These are phyloP conservation scores for Alternaria arborescens DNA, from an alignment of 2,329 filamentous ascomycete species.

Conservation along the genomic window DNA sequence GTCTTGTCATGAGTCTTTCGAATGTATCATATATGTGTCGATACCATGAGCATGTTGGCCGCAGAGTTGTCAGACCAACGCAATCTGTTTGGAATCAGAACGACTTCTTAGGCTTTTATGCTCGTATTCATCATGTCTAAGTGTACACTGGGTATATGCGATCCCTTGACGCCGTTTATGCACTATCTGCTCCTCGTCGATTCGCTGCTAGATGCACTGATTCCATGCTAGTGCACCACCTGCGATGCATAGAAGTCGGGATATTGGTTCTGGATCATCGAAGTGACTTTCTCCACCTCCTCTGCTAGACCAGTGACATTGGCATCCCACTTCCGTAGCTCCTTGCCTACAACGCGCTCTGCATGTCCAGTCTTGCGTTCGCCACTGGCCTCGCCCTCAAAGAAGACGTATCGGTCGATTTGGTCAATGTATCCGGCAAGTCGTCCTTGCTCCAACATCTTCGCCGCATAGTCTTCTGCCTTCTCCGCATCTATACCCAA, in stretches of 20 bases:
- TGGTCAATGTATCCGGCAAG: slow-evolving; percentile 92
- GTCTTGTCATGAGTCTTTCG: not conserved
- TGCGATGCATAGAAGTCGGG: slow-evolving; percentile 64
- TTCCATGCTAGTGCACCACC: slow-evolving; percentile 42
- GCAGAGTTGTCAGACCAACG: not conserved
- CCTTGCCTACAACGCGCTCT: slow-evolving; percentile 67
- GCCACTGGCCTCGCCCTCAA: slow-evolving; percentile 78
- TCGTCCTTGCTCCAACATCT: slow-evolving; percentile 95
- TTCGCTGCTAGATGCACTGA: not conserved
- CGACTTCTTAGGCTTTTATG: not conserved
- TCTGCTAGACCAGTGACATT: slow-evolving; percentile 88
- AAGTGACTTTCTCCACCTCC: slow-evolving; percentile 87
- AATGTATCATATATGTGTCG: slow-evolving; percentile 29
- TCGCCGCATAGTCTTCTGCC: slow-evolving; percentile 89
- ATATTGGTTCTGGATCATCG: slow-evolving; percentile 80
- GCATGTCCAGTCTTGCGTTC: slow-evolving; percentile 72
- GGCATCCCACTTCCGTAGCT: slow-evolving; percentile 85
- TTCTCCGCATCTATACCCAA: slow-evolving; percentile 80
- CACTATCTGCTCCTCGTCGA: not conserved
- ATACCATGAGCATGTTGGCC: slow-evolving; percentile 8
- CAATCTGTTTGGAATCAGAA: not conserved
- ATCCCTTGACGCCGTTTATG: slow-evolving; percentile 14
- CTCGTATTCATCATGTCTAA: slow-evolving; percentile 11
- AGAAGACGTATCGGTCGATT: slow-evolving; percentile 87
- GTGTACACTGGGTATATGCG: slow-evolving; percentile 13